Conservation (phyloP, 2,329 filamentous ascomycete species). For the Xylaria sp. region DNA sequence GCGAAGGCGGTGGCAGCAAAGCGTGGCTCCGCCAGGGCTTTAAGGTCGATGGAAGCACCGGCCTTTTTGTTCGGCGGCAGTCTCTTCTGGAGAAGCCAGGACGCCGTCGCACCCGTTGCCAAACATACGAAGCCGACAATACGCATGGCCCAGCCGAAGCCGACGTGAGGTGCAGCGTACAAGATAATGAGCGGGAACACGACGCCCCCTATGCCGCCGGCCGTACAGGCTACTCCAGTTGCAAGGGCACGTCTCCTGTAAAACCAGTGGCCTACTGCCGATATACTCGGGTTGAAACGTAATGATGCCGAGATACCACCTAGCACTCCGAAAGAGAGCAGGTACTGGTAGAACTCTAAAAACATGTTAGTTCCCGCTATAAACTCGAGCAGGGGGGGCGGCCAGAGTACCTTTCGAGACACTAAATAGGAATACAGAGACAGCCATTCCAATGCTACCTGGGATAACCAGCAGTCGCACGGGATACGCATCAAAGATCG, state of each 20-base stretch:
- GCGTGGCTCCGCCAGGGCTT: constrained; percentile 11
- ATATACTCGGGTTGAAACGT: constrained; percentile 24
- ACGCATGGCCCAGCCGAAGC: constrained; percentile 22
- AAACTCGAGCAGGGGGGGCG: background rate
- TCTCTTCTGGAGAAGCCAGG: constrained; percentile 17
- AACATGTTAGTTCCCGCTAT: background rate
- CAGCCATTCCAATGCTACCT: constrained; percentile 16
- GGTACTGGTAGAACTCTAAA: constrained; percentile 21
- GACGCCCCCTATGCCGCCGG: constrained; percentile 21
- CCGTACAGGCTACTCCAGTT: constrained; percentile 24
- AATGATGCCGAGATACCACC: constrained; percentile 21
- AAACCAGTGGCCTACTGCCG: constrained; percentile 23
- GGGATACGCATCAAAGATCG: constrained; percentile 25
- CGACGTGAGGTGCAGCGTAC: constrained; percentile 17
- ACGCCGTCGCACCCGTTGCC: constrained; percentile 3
- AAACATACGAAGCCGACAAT: constrained; percentile 18
- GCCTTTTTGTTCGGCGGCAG: constrained; percentile 23
- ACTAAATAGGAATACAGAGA: constrained; percentile 19
- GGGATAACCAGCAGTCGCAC: constrained; percentile 17
- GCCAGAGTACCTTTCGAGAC: constrained; percentile 14
- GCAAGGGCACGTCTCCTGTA: constrained; percentile 20
- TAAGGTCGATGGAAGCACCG: constrained; percentile 20
- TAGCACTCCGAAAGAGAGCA: constrained; percentile 24
- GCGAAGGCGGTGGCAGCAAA: constrained; percentile 21
- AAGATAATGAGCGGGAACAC: constrained; percentile 20